phyloP scores from a whole-genome alignment of 805 yeast genomes.

The Saitoella complicata region DNA sequence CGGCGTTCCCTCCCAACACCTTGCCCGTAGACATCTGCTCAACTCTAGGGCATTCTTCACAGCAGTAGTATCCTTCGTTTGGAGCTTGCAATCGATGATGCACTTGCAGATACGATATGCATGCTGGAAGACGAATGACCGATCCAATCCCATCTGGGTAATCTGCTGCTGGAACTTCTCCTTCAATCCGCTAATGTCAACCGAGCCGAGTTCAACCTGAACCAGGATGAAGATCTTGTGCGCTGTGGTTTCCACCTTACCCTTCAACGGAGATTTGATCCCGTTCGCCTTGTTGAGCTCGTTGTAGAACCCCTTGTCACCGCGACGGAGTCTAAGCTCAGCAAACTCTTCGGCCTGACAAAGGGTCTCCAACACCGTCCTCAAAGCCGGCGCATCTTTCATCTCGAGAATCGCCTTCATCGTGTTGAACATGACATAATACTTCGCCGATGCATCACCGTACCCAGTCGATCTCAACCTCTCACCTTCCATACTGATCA shows the following conservation, averaged over 20 bases:
- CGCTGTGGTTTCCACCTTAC: constrained; percentile 2
- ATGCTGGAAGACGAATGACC: constrained; percentile 27
- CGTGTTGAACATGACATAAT: constrained; percentile 31
- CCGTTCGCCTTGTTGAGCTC: constrained; percentile 28
- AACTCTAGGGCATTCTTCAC: constrained; percentile 25
- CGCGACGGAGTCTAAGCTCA: constrained; percentile 26
- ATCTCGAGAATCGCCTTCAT: constrained; percentile 19
- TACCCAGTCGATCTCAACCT: constrained; percentile 23
- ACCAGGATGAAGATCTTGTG: constrained; percentile 15
- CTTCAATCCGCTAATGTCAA: constrained; percentile 28
- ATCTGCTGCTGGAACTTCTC: constrained; percentile 27
- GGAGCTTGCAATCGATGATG: constrained; percentile 28
- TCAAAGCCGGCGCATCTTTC: no score
- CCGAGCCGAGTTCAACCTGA: constrained; percentile 36
- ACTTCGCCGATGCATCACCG: constrained; percentile 35
- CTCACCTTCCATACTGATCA: constrained; percentile 16
- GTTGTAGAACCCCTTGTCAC: constrained; percentile 30
- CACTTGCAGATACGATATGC: constrained; percentile 29
- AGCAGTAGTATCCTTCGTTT: constrained; percentile 28
- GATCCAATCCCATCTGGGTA: constrained; percentile 30
- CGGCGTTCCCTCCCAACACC: constrained; percentile 36
- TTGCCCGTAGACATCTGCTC: constrained; percentile 27
- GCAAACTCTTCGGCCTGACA: constrained; percentile 28
- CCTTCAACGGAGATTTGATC: constrained; percentile 24
- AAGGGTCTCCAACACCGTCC: constrained; percentile 8